Evolutionary conservation across 1,284 basidiomycete species (phyloP).

Genomic region (Apiotrichum akiyoshidainum): DNA sequence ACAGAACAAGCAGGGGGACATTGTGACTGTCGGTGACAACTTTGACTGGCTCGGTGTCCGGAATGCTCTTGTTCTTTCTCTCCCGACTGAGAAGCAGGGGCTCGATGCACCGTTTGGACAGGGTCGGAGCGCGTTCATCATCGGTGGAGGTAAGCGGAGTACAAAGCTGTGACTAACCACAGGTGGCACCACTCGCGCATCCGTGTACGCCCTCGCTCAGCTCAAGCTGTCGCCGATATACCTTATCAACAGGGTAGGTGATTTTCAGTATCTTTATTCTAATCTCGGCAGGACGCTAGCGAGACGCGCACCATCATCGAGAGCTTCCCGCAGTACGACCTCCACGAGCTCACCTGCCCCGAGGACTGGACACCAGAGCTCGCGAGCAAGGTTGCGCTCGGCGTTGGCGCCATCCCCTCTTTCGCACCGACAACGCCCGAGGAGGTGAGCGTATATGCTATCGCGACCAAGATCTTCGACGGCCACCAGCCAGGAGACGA

Average conservation of each 20-base stretch:
- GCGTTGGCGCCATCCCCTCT: constrained; percentile 23
- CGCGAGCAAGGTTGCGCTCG: constrained; percentile 7
- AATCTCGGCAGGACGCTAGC: constrained; percentile 47
- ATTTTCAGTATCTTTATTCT: too few species aligned
- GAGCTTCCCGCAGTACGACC: constrained; percentile 12
- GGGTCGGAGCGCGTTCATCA: constrained; percentile 57
- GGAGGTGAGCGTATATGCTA: constrained; percentile 20
- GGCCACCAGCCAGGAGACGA: neutral
- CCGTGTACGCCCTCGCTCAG: constrained; percentile 72
- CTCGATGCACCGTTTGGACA: neutral
- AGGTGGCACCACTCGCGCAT: constrained; percentile 78
- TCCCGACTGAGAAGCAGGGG: neutral
- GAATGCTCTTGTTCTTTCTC: neutral
- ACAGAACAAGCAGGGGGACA: constrained; percentile 51
- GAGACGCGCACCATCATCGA: constrained; percentile 10
- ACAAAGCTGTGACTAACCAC: neutral
- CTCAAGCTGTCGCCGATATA: constrained; percentile 67
- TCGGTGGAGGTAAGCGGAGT: constrained; percentile 61
- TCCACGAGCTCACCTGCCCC: neutral
- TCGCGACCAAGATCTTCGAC: constrained; percentile 9
- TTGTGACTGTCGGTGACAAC: constrained; percentile 73
- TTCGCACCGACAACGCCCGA: constrained; percentile 11
- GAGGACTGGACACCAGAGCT: constrained; percentile 2
- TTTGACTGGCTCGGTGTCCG: constrained; percentile 73
- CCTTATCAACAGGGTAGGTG: constrained; percentile 64